These are phyloP conservation scores for Chenopodium album DNA, from an alignment of 148 eudicot species.

Conservation along the genomic window DNA sequence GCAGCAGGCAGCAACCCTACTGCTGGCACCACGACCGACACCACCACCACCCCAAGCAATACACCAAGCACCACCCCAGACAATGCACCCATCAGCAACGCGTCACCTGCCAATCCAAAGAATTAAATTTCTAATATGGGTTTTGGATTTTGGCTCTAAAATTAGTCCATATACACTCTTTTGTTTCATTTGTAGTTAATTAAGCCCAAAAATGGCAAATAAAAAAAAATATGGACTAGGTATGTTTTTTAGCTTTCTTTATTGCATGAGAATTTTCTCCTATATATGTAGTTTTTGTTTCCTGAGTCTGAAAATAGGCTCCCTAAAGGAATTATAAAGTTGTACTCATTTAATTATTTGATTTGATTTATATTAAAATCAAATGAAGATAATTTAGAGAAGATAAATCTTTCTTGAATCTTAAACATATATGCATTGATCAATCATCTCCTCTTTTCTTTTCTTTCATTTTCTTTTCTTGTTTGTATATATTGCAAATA, in stretches of 20 bases:
- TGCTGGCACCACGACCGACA: neutral
- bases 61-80: neutral
- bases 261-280: neutral
- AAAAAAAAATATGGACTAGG: neutral
- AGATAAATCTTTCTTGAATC: neutral
- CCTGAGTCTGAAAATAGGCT: neutral
- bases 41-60: slow-evolving; percentile 7
- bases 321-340: neutral
- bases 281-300: slow-evolving; percentile 5
- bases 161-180: neutral
- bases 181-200: neutral
- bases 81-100: neutral
- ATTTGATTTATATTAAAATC: neutral
- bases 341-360: neutral
- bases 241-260: neutral
- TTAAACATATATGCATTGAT: neutral
- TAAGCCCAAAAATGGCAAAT: neutral
- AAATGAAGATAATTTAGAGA: neutral
- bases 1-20: slow-evolving; percentile 7
- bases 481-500: no score
- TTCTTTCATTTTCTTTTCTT: neutral
- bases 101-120: neutral
- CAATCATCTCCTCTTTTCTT: neutral
- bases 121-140: neutral
- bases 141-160: neutral